A percentile compares a stretch with the other conserved stretches of the same genome.
Conservation (phyloP, 306 rosid genomes). For the Acacia acuminata region DNA sequence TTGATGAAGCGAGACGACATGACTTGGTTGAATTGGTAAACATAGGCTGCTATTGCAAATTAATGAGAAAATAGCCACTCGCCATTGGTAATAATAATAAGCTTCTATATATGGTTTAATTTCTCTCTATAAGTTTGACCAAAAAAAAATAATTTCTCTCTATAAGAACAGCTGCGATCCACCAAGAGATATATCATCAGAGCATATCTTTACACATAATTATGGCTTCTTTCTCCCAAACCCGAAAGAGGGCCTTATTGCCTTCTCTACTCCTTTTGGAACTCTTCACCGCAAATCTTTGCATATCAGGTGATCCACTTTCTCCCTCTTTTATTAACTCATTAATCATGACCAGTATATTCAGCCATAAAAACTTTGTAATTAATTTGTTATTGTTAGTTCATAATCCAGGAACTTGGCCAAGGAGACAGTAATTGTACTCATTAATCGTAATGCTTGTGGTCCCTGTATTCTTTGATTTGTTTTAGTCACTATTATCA, state of each 20-base stretch:
- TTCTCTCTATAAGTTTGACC: background rate
- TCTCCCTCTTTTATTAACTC: no score
- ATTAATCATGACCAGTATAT: no score
- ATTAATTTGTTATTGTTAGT: no score
- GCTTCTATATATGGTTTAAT: background rate
- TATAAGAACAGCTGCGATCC: background rate
- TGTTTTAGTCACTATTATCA: background rate
- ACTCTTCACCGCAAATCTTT: slow-evolving; percentile 19
- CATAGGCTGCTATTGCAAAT: background rate
- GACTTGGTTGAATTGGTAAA: slow-evolving; percentile 11
- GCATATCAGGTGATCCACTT: slow-evolving; percentile 20
- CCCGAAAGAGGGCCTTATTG: background rate
- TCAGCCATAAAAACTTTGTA: no score
- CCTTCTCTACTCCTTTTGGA: slow-evolving; percentile 21
- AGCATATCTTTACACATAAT: background rate
- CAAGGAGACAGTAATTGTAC: no score
- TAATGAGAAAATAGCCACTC: no score
- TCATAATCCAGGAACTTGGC: no score
- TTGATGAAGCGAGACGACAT: background rate
- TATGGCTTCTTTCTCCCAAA: slow-evolving; percentile 12
- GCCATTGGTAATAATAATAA: background rate
- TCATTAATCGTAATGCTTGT: no score
- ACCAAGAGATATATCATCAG: background rate
- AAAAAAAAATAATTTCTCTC: no score
- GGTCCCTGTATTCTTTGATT: background rate